Evolutionary conservation across 805 yeast genomes (phyloP), one percentile per base, ranked within the genome.

Genomic region (Suhomyces canberraensis): DNA sequence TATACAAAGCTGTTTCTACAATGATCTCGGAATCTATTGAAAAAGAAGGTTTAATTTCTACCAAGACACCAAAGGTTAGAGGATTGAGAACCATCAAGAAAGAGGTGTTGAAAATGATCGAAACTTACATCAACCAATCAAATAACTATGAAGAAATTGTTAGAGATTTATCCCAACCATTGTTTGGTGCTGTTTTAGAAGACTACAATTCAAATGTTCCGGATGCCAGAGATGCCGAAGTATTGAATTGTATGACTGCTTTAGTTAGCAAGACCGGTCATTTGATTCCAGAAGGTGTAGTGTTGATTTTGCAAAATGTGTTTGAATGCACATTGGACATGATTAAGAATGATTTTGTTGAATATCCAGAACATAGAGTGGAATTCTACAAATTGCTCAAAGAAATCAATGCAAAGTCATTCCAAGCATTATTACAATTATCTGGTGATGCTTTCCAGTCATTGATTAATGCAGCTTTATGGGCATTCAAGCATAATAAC

Each of bases 401-500:
- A 51, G 95, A 86, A 41, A 91, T 93, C 54, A 84, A 93, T 61
- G 63, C 80, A 48, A 83, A 84, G 55, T 81, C 93, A 13, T 93
- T 93, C 73, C 75, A 78, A 40, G 95, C 97, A 1, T 73, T 93
- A 47, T 71, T 88, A 42, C 85, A 88, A 60, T 75, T 93, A 46
- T 95, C 97, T 8, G 91, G 95, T 3, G 89, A 80, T 45, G 95
- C 95, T 16, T 91, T 93, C 75, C 89, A 85, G 56, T 76, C 88
- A 41, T 83, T 93, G 39, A 80, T 93, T 42, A 91, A 89, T 64
- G 95, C 98, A 2, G 90, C 95, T 31, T 71, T 93, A 54, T 93
- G 99, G 99, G 97, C 98, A 0, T 86, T 93, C 61, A 91, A 93
- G 64, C 99, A 93, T 61, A 93, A 90, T 55, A 90, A 93, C 63